Conservation (phyloP, 345 rosid species). For the Cardamine resedifolia region DNA sequence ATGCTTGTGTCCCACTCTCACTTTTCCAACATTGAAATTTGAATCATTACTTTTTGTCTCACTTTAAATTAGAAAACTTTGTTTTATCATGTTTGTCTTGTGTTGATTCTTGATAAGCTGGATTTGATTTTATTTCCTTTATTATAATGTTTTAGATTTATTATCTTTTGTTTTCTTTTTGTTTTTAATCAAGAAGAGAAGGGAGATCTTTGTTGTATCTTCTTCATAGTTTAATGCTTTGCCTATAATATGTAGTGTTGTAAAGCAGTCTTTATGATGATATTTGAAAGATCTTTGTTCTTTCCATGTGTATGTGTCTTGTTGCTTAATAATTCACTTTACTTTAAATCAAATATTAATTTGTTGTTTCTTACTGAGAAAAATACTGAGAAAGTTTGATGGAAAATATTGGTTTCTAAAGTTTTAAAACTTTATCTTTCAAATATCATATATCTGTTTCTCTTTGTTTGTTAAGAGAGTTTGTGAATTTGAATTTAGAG, state of each 20-base stretch:
- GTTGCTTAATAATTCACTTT: conserved; percentile 21
- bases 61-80: conserved; percentile 20
- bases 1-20: conserved; percentile 27
- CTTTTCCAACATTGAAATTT: conserved; percentile 18
- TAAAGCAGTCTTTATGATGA: conserved; percentile 32
- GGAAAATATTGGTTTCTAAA: neutral
- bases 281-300: too few species aligned
- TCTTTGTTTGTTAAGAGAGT: neutral
- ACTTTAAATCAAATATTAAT: neutral
- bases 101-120: conserved; percentile 32
- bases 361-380: neutral
- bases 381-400: neutral
- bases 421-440: too few species aligned
- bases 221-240: conserved; percentile 30
- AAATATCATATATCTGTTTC: too few species aligned
- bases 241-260: conserved; percentile 27
- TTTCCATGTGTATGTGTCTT: conserved; percentile 31
- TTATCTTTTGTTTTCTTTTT: neutral
- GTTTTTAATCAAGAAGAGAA: neutral
- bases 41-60: conserved; percentile 23
- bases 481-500: neutral
- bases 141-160: neutral
- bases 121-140: conserved; percentile 11
- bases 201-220: conserved; percentile 26
- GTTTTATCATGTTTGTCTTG: conserved; percentile 8